Evolutionary conservation across 2,329 filamentous ascomycete species (phyloP), one percentile per base, ranked within the genome.

Genomic region (Fusarium pseudograminearum): DNA sequence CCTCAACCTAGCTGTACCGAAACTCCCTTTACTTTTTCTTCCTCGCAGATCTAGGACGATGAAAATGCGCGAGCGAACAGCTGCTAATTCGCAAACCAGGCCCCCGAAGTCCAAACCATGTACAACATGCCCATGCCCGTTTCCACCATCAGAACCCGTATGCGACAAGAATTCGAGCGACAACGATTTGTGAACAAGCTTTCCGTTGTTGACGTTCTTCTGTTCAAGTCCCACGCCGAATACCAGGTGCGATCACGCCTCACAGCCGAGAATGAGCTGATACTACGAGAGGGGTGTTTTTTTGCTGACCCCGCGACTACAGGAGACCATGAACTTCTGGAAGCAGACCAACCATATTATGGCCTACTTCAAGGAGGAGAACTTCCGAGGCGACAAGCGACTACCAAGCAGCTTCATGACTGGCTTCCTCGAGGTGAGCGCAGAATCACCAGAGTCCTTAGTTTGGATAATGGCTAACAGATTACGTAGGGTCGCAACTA

Each of bases 301-400:
- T 40, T 51, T 61, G 47, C 67, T 74, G 54, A 74, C 58, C 26
- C 41, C 34, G 47, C 38, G 58, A 62, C 47, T 51, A 56, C 74
- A 98, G 94, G 96, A 99, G 87, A 99, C 93, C 56, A 89, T 99
- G 86, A 99, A 99, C 85, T 99, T 92, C 87, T 99, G 96, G 96
- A 97, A 98, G 83, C 96, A 99, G 83, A 87, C 94, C 67, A 92
- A 92, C 70, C 96, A 99, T 80, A 88, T 99, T 74, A 93, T 99
- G 88, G 94, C 96, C 76, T 99, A 97, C 83, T 99, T 98, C 87
- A 90, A 94, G 79, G 87, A 90, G 75, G 94, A 98, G 81, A 88
- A 86, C 81, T 88, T 88, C 79, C 83, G 93, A 89, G 85, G 93
- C 89, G 80, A 91, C 85, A 80, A 93, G 74, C 89, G 89, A 79